phyloP scores from a whole-genome alignment of 164 flowering plant genomes.

The Amborella trichopoda region DNA sequence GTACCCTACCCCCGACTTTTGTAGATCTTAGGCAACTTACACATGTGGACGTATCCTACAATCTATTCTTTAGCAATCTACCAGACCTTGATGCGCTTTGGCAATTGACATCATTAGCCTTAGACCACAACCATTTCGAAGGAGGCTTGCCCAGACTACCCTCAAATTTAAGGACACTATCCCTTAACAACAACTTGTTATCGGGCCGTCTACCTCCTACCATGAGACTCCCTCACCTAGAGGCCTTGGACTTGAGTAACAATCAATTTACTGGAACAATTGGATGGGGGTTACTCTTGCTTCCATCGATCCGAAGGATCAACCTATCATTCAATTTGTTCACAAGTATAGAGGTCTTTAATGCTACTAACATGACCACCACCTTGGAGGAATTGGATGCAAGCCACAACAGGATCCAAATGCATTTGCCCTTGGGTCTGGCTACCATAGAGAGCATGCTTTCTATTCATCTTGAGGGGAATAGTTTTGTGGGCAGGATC shows the following conservation, averaged over 20 bases:
- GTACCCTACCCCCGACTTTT: neutral
- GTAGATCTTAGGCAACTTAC: neutral
- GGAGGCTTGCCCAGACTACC: neutral
- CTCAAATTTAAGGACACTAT: neutral
- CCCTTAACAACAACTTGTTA: neutral
- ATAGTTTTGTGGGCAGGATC: neutral
- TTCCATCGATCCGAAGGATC: neutral
- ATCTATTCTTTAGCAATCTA: neutral
- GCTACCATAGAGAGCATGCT: neutral
- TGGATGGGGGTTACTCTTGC: neutral
- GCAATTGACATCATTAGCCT: conserved; percentile 1
- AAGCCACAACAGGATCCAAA: neutral
- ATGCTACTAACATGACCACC: neutral
- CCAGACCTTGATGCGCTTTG: conserved; percentile 1
- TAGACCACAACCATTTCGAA: neutral
- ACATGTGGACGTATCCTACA: neutral
- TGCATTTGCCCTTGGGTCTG: neutral
- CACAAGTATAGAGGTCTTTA: neutral
- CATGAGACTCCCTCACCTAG: neutral
- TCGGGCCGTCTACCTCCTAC: neutral
- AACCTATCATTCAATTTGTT: neutral
- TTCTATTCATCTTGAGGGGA: neutral
- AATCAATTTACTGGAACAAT: neutral
- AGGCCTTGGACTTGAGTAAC: neutral
- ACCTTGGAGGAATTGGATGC: neutral